Conservation (phyloP, 1,284 basidiomycete species). For the Ceratobasidium sp. region DNA sequence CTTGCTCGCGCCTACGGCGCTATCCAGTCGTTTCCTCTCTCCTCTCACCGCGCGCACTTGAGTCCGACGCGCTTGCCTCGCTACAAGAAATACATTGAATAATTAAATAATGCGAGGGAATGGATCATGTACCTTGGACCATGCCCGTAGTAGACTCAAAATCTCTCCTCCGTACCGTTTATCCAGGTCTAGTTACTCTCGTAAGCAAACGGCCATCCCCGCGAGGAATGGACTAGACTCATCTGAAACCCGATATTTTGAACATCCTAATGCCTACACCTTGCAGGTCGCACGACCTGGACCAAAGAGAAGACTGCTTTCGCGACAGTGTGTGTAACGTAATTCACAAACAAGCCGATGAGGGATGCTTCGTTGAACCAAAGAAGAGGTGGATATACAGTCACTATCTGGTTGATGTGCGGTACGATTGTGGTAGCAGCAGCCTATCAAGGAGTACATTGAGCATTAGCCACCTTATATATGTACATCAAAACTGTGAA, state of each 20-base stretch:
- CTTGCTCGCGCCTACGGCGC: too few species aligned
- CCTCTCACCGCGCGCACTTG: too few species aligned
- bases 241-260: slow-evolving; percentile 36
- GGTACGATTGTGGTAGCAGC: background rate
- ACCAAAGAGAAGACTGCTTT: background rate
- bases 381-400: background rate
- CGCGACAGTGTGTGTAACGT: background rate
- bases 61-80: too few species aligned
- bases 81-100: too few species aligned
- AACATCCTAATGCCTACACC: background rate
- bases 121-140: background rate
- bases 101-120: background rate
- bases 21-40: too few species aligned
- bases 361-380: too few species aligned
- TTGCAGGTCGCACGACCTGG: background rate
- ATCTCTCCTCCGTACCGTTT: slow-evolving; percentile 1
- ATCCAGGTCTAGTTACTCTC: slow-evolving; percentile 20
- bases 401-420: slow-evolving; percentile 10
- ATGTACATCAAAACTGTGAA: too few species aligned
- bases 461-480: background rate
- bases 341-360: too few species aligned
- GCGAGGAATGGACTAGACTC: background rate
- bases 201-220: background rate
- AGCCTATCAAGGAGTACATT: background rate
- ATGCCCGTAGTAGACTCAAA: slow-evolving; percentile 17